Conservation (phyloP, 2,329 filamentous ascomycete genomes). For the Aspergillus chevalieri region DNA sequence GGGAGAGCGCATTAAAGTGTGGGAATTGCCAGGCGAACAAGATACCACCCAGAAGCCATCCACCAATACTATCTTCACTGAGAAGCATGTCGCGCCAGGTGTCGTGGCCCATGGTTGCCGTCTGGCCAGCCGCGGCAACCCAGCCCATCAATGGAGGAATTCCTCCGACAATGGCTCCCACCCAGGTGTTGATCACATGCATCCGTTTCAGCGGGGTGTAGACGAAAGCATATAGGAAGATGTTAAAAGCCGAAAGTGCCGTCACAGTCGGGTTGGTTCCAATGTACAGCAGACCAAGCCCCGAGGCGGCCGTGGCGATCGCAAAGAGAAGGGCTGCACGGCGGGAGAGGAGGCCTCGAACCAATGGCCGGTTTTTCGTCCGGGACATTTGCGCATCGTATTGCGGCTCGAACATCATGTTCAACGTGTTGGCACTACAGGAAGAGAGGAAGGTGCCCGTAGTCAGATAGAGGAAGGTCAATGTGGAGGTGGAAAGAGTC, state of each 20-base stretch:
- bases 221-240: slow-evolving; percentile 78
- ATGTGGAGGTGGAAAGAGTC: slow-evolving; percentile 66
- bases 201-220: slow-evolving; percentile 92
- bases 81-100: slow-evolving; percentile 74
- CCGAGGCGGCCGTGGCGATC: slow-evolving; percentile 61
- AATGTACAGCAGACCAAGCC: slow-evolving; percentile 69
- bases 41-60: slow-evolving; percentile 79
- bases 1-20: slow-evolving; percentile 92
- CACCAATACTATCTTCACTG: slow-evolving; percentile 63
- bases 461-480: slow-evolving; percentile 89
- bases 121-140: slow-evolving; percentile 88
- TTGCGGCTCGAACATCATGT: slow-evolving; percentile 91
- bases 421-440: slow-evolving; percentile 88
- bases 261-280: slow-evolving; percentile 94
- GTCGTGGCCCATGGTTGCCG: slow-evolving; percentile 63
- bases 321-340: slow-evolving; percentile 73
- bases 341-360: slow-evolving; percentile 68
- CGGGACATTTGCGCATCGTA: slow-evolving; percentile 90
- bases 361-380: slow-evolving; percentile 85
- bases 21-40: slow-evolving; percentile 97
- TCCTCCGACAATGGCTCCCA: slow-evolving; percentile 83
- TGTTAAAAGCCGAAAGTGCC: slow-evolving; percentile 76
- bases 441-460: slow-evolving; percentile 80
- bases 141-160: slow-evolving; percentile 97
- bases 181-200: slow-evolving; percentile 85